Base-by-base conservation (phyloP, 805 yeast species). In the Ogataea parapolymorpha region DNA sequence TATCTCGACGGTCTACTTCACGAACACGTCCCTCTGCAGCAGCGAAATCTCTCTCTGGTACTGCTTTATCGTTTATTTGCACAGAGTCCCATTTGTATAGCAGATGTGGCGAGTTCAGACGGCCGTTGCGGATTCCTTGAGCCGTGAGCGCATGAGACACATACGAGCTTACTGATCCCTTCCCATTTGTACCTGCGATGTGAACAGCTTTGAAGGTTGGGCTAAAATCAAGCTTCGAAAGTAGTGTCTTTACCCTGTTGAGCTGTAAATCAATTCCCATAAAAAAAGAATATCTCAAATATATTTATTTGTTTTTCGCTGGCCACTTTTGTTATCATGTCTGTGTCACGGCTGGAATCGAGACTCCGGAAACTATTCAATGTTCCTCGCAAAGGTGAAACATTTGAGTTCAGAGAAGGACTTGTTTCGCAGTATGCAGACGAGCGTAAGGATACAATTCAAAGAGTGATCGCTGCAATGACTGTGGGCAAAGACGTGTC, bases 401-500 rank as follows among this genome's bases (percentile, higher is more conserved):
- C 95, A n/a, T 86, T 77, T 54, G 99, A 93, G 65, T 76, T 93
- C 55, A 79, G 90, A 52, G 79, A 79, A 25, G 98, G 97, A 1
- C 73, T 93, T 39, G 97, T 90, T 5, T 88, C 96, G 7, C 97
- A 88, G 66, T 93, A 87, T 65, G 95, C 96, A 18, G 82, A 79
- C 50, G 98, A 95, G 58, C 75, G 96, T 45, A 93, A 93, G 61
- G 99, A 93, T 62, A 95, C 99, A 13, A 93, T 93, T 52, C 95
- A 91, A 66, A 77, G 96, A 45, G 96, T 95, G 15, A 93, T 93
- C 58, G 95, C 93, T 43, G 98, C 96, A 45, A 93, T 93, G 99
- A 93, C 99, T 0, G 78, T 89, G 23, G 98, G 98, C 9, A 93
- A 93, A 59, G 99, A 93, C 62, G 98, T 93, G 17, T 85, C 95